These are phyloP conservation scores for Neurospora cerealis DNA, from an alignment of 495 filamentous ascomycete genomes.

Conservation along the genomic window DNA sequence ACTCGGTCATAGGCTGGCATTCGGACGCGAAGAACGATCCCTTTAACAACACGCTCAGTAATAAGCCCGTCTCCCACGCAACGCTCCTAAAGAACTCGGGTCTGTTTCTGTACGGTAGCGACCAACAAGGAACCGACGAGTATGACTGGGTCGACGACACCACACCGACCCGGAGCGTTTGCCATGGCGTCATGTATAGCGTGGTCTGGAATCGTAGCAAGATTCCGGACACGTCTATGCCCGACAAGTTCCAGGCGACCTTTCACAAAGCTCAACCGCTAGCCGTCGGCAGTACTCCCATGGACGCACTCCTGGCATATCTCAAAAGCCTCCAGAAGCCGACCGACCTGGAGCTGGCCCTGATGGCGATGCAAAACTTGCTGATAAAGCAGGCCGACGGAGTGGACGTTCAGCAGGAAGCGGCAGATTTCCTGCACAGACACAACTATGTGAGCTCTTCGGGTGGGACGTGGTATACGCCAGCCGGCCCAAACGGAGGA, in stretches of 20 bases:
- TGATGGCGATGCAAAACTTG: slow-evolving; percentile 12
- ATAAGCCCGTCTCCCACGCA: not conserved
- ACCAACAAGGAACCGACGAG: too few species aligned
- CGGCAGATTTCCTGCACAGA: slow-evolving; percentile 23
- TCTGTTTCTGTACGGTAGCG: too few species aligned
- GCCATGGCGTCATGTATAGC: slow-evolving; percentile 38
- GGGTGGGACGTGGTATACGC: slow-evolving; percentile 15
- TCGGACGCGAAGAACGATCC: slow-evolving; percentile 18
- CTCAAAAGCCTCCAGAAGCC: slow-evolving; percentile 7
- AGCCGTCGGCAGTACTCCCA: slow-evolving; percentile 35
- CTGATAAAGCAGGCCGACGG: slow-evolving; percentile 24
- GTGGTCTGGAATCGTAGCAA: slow-evolving; percentile 26
- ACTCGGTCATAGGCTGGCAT: slow-evolving; percentile 47
- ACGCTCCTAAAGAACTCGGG: not conserved
- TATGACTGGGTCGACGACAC: too few species aligned
- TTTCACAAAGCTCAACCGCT: slow-evolving; percentile 6
- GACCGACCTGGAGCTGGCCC: too few species aligned
- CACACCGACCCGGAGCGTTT: slow-evolving; percentile 8
- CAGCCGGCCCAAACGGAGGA: too few species aligned
- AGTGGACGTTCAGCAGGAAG: slow-evolving; percentile 23
- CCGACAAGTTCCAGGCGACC: too few species aligned
- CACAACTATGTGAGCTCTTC: slow-evolving; percentile 15
- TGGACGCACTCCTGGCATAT: slow-evolving; percentile 37
- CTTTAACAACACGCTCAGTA: too few species aligned
- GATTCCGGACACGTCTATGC: slow-evolving; percentile 11